Percentiles rank a stretch among this genome's conserved stretches.
Evolutionary conservation across 805 yeast species (phyloP).

Genomic region (Saturnispora silvae): DNA sequence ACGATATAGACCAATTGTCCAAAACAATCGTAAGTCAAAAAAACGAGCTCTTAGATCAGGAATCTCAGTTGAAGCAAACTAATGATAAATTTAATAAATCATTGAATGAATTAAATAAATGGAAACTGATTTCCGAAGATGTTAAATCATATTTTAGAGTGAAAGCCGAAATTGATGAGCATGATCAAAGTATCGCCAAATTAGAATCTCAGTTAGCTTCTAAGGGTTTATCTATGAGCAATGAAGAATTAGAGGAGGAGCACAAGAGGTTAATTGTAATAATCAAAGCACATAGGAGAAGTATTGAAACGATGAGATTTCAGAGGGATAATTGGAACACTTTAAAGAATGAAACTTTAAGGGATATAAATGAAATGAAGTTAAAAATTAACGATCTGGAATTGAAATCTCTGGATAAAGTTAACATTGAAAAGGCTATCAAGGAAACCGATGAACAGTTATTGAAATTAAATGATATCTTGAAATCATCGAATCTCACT

Average conservation of each 20-base stretch:
- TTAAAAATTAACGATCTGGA: constrained; percentile 44
- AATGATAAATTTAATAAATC: constrained; percentile 19
- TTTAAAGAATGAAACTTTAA: constrained; percentile 37
- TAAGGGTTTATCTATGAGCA: constrained; percentile 24
- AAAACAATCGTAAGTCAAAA: neutral
- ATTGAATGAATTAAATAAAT: constrained; percentile 3
- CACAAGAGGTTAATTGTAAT: constrained; percentile 30
- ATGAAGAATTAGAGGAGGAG: constrained; percentile 36
- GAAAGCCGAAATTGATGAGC: constrained; percentile 10
- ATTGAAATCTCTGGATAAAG: constrained; percentile 37
- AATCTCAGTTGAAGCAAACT: constrained; percentile 10
- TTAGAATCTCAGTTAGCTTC: constrained; percentile 5
- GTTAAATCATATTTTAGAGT: constrained; percentile 2
- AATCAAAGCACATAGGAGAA: constrained; percentile 31
- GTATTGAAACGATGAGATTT: constrained; percentile 26
- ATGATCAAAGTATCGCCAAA: constrained; percentile 7
- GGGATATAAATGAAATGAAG: constrained; percentile 40
- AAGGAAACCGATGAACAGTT: constrained; percentile 25
- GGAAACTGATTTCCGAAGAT: constrained; percentile 10
- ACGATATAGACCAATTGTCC: constrained; percentile 22
- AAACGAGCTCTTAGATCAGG: neutral
- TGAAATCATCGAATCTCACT: neutral
- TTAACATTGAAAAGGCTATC: constrained; percentile 30
- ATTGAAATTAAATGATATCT: constrained; percentile 5
- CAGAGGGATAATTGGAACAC: constrained; percentile 35